Conservation (phyloP, 768 basidiomycete species). For the Rhodocollybia butyracea region DNA sequence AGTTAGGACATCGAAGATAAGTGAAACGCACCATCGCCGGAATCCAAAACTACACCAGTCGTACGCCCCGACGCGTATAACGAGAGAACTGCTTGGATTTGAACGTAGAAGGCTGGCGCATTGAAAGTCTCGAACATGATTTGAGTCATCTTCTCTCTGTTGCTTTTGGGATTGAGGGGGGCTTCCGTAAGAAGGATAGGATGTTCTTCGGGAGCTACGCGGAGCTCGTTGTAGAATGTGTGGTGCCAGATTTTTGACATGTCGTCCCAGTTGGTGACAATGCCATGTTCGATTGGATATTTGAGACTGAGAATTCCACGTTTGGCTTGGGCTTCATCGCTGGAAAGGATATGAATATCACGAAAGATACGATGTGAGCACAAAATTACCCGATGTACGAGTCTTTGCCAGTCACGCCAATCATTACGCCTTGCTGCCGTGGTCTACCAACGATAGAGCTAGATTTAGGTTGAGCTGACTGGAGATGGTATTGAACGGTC, state of each 20-base stretch:
- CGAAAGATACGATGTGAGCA: constrained; percentile 3
- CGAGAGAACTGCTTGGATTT: constrained; percentile 72
- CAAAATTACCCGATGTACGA: constrained; percentile 84
- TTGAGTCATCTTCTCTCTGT: constrained; percentile 68
- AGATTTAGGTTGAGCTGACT: no score
- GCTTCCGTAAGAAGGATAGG: constrained; percentile 54
- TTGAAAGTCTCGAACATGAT: constrained; percentile 77
- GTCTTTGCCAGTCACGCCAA: constrained; percentile 96
- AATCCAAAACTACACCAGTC: constrained; percentile 93
- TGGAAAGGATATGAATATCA: constrained; percentile 26
- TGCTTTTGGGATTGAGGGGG: constrained; percentile 65
- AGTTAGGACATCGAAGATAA: no score
- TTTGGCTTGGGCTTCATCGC: constrained; percentile 92
- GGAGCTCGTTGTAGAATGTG: constrained; percentile 86
- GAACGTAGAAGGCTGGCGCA: constrained; percentile 71
- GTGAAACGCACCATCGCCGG: constrained; percentile 97
- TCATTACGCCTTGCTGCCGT: constrained; percentile 94
- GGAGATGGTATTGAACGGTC: background rate
- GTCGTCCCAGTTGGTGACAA: constrained; percentile 98
- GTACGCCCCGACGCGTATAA: constrained; percentile 90
- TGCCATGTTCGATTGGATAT: constrained; percentile 92
- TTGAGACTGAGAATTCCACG: constrained; percentile 92
- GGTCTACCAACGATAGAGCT: constrained; percentile 94
- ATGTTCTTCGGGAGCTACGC: constrained; percentile 68
- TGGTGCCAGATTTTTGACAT: constrained; percentile 99